Percentiles rank a stretch among this genome's conserved stretches.
Evolutionary conservation across 2,329 filamentous ascomycete species (phyloP).

Genomic region (Verticillium dahliae): DNA sequence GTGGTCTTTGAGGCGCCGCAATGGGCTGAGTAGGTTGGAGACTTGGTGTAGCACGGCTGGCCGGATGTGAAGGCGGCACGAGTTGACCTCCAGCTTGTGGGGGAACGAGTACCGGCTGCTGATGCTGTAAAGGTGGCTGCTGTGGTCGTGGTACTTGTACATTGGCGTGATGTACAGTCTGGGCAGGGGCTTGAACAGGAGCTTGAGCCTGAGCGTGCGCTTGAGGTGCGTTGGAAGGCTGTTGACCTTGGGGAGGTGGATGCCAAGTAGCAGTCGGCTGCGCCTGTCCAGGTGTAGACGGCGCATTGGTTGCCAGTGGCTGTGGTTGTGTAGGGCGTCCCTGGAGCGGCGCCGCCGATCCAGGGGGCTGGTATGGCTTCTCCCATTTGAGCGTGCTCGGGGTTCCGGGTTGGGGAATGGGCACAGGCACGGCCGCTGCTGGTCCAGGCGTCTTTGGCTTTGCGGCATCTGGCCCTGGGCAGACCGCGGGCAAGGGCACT

Average conservation of each 20-base stretch:
- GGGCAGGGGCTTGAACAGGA: slow-evolving; percentile 6
- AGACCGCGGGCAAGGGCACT: slow-evolving; percentile 18
- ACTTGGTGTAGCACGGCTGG: slow-evolving; percentile 24
- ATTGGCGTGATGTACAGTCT: slow-evolving; percentile 11
- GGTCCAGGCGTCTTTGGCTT: slow-evolving; percentile 25
- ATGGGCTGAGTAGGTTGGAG: slow-evolving; percentile 25
- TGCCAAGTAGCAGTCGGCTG: slow-evolving; percentile 12
- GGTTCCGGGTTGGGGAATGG: slow-evolving; percentile 14
- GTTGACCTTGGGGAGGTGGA: slow-evolving; percentile 7
- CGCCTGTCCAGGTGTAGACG: slow-evolving; percentile 9
- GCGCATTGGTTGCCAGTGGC: slow-evolving; percentile 5
- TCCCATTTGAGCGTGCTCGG: slow-evolving; percentile 30
- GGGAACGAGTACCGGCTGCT: slow-evolving; percentile 20
- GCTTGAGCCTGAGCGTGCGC: background rate
- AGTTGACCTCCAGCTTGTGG: slow-evolving; percentile 28
- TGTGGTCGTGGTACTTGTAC: slow-evolving; percentile 15
- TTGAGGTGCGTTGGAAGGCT: slow-evolving; percentile 5
- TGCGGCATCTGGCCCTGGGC: slow-evolving; percentile 25
- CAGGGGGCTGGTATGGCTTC: slow-evolving; percentile 31
- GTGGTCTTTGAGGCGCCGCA: slow-evolving; percentile 25
- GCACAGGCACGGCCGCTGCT: slow-evolving; percentile 11
- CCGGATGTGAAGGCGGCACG: slow-evolving; percentile 26
- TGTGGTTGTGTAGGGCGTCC: slow-evolving; percentile 17
- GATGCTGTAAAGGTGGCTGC: slow-evolving; percentile 16
- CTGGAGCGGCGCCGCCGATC: slow-evolving; percentile 17